These are phyloP conservation scores for Obba rivulosa DNA, from an alignment of 768 basidiomycete species.

Conservation along the genomic window DNA sequence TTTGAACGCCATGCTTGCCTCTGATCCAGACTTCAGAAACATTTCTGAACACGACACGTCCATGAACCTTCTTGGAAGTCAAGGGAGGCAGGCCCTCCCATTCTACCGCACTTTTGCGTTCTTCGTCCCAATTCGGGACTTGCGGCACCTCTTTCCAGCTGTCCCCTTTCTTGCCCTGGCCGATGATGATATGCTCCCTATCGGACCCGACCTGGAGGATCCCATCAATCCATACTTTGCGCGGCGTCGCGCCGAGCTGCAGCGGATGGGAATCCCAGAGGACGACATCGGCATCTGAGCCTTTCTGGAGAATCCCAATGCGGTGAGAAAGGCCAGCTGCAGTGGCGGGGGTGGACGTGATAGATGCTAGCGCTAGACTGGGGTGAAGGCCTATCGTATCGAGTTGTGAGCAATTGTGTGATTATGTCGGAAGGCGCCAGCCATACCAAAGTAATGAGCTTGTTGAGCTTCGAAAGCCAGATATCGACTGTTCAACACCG, in stretches of 20 bases:
- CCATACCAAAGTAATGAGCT: slow-evolving; percentile 66
- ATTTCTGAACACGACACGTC: slow-evolving; percentile 58
- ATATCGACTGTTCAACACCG: slow-evolving; percentile 62
- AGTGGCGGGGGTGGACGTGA: slow-evolving; percentile 69
- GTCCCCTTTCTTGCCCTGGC: slow-evolving; percentile 18
- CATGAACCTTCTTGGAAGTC: slow-evolving; percentile 31
- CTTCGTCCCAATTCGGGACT: slow-evolving; percentile 68
- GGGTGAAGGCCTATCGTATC: slow-evolving; percentile 39
- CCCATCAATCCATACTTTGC: slow-evolving; percentile 79
- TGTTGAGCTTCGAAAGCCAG: slow-evolving; percentile 83
- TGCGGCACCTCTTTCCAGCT: slow-evolving; percentile 38
- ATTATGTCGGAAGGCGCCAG: neutral
- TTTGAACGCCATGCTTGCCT: slow-evolving; percentile 1
- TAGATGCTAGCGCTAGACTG: slow-evolving; percentile 65
- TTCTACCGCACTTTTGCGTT: slow-evolving; percentile 52
- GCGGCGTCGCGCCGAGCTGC: slow-evolving; percentile 42
- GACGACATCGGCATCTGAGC: slow-evolving; percentile 36
- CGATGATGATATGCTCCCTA: slow-evolving; percentile 14
- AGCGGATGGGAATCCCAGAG: slow-evolving; percentile 38
- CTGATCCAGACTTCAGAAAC: slow-evolving; percentile 36
- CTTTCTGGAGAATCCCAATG: slow-evolving; percentile 53
- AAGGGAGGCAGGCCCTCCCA: slow-evolving; percentile 79
- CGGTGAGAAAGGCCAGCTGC: slow-evolving; percentile 76
- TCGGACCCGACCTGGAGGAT: slow-evolving; percentile 60
- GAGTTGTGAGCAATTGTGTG: neutral